A percentile compares a stretch with the other conserved stretches of the same genome.
Evolutionary conservation across 345 rosid species (phyloP).

Genomic region (Lagerstroemia speciosa): DNA sequence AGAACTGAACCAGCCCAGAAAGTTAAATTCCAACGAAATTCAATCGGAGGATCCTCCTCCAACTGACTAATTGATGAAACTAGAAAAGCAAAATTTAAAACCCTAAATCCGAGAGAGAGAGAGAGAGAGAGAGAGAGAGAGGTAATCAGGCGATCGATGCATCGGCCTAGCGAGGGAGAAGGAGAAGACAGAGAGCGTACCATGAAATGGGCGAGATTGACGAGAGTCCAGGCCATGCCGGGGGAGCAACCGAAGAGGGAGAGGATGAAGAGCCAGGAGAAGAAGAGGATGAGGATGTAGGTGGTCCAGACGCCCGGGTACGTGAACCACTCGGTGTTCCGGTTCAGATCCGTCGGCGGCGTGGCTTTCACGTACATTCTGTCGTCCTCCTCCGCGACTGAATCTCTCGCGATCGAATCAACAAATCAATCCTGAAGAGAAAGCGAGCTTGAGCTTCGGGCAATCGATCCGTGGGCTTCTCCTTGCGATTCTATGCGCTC

Average conservation of each 20-base stretch:
- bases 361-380: conserved; percentile 36
- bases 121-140: neutral
- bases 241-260: conserved; percentile 42
- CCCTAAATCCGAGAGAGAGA: conserved; percentile 2
- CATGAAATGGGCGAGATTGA: conserved; percentile 36
- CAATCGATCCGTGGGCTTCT: neutral
- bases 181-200: conserved; percentile 14
- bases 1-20: neutral
- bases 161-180: neutral
- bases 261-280: conserved; percentile 41
- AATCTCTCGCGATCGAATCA: neutral
- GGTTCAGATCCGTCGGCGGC: conserved; percentile 45
- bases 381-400: conserved; percentile 1
- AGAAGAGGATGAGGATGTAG: conserved; percentile 42
- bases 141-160: conserved; percentile 3
- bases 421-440: neutral
- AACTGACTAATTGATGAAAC: neutral
- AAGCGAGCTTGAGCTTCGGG: neutral
- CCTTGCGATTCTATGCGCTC: neutral
- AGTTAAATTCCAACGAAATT: neutral
- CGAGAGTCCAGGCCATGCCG: conserved; percentile 51
- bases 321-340: conserved; percentile 53
- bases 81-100: neutral
- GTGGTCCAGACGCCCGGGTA: conserved; percentile 55
- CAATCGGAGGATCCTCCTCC: neutral